These are phyloP conservation scores for Dictyostelium purpureum DNA, from an alignment of 78 protist species.

Conservation along the genomic window DNA sequence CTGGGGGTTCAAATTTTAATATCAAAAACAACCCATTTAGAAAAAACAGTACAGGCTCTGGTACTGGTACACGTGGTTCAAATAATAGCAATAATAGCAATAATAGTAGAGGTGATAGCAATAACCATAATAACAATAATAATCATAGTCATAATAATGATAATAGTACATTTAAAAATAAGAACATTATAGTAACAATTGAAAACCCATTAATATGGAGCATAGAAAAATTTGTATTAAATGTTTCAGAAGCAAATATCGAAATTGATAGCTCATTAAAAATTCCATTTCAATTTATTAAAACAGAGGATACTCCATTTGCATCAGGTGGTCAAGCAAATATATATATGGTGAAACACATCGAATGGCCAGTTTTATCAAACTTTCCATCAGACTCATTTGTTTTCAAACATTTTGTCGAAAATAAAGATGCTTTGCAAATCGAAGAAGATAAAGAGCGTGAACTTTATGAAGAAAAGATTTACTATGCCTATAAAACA, in stretches of 20 bases:
- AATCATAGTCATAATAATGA: not conserved
- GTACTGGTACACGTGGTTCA: not conserved
- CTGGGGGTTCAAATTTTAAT: not conserved
- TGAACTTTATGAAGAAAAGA: slow-evolving; percentile 10
- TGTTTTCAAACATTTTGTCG: slow-evolving; percentile 14
- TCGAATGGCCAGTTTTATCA: not conserved
- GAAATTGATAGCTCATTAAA: slow-evolving; percentile 15
- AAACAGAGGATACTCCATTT: not conserved
- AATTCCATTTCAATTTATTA: not conserved
- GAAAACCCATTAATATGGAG: not conserved
- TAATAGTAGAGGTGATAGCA: too few species aligned
- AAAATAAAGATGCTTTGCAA: not conserved
- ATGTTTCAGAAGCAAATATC: not conserved
- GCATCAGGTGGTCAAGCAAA: slow-evolving; percentile 24
- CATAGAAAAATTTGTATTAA: not conserved
- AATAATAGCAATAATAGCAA: not conserved
- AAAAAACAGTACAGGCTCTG: not conserved
- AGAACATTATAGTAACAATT: not conserved
- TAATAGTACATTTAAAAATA: not conserved
- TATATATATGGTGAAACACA: not conserved
- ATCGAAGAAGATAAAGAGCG: slow-evolving; percentile 1
- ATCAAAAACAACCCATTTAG: not conserved
- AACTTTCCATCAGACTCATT: not conserved
- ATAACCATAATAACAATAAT: not conserved
- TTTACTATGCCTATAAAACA: not conserved